These are phyloP conservation scores for Filosporella fistucella DNA, from an alignment of 495 filamentous ascomycete species.

Conservation along the genomic window DNA sequence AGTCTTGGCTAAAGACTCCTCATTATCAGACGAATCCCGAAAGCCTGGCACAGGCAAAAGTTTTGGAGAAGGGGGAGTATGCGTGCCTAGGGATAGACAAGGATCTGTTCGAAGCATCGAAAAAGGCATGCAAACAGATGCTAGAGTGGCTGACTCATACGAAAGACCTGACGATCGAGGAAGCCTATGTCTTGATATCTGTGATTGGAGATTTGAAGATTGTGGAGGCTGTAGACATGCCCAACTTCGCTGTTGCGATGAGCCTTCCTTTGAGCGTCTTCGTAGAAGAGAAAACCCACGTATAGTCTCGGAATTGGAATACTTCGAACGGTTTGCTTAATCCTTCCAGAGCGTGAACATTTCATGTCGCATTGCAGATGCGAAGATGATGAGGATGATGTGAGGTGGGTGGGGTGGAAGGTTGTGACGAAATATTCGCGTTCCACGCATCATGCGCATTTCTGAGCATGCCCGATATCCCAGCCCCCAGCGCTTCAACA, in stretches of 20 bases:
- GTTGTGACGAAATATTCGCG: too few species aligned
- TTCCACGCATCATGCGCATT: too few species aligned
- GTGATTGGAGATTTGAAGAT: constrained; percentile 41
- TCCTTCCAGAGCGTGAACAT: too few species aligned
- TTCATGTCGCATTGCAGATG: too few species aligned
- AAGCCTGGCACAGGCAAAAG: constrained; percentile 17
- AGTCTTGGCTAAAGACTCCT: constrained; percentile 38
- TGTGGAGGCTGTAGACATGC: constrained; percentile 44
- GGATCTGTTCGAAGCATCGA: constrained; percentile 39
- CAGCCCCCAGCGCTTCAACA: too few species aligned
- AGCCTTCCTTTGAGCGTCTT: constrained; percentile 41
- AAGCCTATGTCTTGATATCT: constrained; percentile 44
- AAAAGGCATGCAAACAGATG: constrained; percentile 36
- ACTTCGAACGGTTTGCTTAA: too few species aligned
- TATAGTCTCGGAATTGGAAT: too few species aligned
- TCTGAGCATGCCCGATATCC: too few species aligned
- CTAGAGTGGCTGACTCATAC: constrained; percentile 40
- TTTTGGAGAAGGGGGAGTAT: constrained; percentile 29
- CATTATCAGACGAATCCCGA: constrained; percentile 37
- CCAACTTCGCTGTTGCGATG: constrained; percentile 42
- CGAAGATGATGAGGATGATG: too few species aligned
- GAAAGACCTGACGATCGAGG: constrained; percentile 36
- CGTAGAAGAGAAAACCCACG: constrained; percentile 10
- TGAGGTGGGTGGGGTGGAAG: too few species aligned
- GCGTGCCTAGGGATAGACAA: constrained; percentile 39